Evolutionary conservation across 2,329 filamentous ascomycete species (phyloP).

Genomic region (Apiospora koreana): DNA sequence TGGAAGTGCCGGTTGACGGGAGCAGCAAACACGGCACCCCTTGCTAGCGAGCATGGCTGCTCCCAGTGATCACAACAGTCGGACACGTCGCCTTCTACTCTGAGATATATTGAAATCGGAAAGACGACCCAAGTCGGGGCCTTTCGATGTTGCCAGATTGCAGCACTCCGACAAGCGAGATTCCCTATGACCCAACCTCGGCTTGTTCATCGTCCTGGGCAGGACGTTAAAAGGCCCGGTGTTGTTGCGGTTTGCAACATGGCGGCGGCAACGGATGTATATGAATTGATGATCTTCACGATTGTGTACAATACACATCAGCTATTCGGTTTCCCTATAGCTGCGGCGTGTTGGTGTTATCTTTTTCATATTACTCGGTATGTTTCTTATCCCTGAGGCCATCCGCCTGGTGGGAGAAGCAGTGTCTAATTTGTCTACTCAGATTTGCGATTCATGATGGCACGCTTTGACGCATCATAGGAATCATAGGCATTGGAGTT

Average conservation of each 20-base stretch:
- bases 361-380: background rate
- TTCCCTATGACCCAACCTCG: background rate
- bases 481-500: background rate
- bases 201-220: constrained; percentile 36
- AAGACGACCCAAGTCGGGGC: no score
- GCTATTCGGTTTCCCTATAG: background rate
- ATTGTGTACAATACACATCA: background rate
- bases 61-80: background rate
- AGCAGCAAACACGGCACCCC: background rate
- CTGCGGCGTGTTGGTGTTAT: constrained; percentile 7
- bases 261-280: constrained; percentile 8
- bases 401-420: background rate
- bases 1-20: background rate
- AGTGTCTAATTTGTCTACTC: background rate
- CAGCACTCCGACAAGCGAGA: background rate
- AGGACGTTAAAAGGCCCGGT: constrained; percentile 37
- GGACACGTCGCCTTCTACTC: background rate
- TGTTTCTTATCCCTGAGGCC: background rate
- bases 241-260: background rate
- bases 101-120: background rate
- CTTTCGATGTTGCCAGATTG: no score
- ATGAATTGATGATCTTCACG: background rate
- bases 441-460: background rate
- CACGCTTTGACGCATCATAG: background rate
- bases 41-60: background rate